phyloP scores from a whole-genome alignment of 2,329 filamentous ascomycete genomes.

The Venturia oleaginea region DNA sequence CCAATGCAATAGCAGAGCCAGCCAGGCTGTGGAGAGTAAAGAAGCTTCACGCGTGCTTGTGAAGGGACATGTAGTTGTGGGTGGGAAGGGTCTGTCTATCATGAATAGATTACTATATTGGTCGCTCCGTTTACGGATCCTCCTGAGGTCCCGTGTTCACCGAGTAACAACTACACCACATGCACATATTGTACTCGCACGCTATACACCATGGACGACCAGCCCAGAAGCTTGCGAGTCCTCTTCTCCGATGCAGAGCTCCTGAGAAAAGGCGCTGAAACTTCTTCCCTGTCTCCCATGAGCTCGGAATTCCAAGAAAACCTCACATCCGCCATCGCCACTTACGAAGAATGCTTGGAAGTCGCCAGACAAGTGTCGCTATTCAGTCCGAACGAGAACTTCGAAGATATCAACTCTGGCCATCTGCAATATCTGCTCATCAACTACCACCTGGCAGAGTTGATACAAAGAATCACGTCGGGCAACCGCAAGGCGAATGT shows the following conservation, averaged over 20 bases:
- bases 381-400: conserved; percentile 81
- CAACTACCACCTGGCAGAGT: conserved; percentile 69
- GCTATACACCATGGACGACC: conserved; percentile 30
- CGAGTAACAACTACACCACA: not conserved
- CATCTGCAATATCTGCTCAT: conserved; percentile 75
- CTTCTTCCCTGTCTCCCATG: conserved; percentile 50
- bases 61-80: not conserved
- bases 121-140: not conserved
- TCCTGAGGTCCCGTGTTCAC: not conserved
- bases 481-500: conserved; percentile 56
- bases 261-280: conserved; percentile 49
- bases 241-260: conserved; percentile 48
- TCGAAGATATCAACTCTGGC: conserved; percentile 79
- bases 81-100: not conserved
- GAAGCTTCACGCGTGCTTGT: not conserved
- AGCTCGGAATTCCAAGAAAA: conserved; percentile 58
- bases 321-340: conserved; percentile 56
- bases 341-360: conserved; percentile 64
- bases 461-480: conserved; percentile 58
- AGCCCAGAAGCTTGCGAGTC: conserved; percentile 45
- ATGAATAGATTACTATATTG: not conserved
- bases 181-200: not conserved
- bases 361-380: conserved; percentile 64
- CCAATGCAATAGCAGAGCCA: too few relatives aligned
- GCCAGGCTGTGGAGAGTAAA: not conserved